These are phyloP conservation scores for Colletotrichum filicis DNA, from an alignment of 2,329 filamentous ascomycete species.

Conservation along the genomic window DNA sequence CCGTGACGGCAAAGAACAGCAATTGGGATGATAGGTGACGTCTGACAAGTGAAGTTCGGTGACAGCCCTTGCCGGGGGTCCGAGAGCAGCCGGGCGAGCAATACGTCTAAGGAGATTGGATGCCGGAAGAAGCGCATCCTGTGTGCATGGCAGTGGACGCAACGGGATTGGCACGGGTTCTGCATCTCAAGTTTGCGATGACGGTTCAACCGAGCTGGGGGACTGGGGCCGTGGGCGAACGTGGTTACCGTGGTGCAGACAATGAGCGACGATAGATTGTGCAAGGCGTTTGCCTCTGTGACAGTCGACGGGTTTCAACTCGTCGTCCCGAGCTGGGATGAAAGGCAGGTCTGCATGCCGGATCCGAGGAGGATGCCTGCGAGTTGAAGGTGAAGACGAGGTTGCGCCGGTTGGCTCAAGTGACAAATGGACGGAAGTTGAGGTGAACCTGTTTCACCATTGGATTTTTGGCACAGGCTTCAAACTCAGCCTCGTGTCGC, in stretches of 20 bases:
- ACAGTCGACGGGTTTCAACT: constrained; percentile 30
- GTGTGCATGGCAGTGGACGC: background rate
- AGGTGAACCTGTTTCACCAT: constrained; percentile 36
- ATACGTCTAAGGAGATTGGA: constrained; percentile 3
- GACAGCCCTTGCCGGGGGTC: constrained; percentile 15
- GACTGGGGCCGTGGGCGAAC: too few relatives aligned
- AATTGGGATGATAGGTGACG: constrained; percentile 25
- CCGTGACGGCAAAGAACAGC: background rate
- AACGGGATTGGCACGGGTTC: constrained; percentile 30
- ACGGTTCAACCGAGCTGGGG: background rate
- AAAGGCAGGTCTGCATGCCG: constrained; percentile 16
- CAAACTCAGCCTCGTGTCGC: constrained; percentile 35
- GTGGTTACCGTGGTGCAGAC: background rate
- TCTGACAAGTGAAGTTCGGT: constrained; percentile 11
- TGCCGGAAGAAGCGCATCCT: too few relatives aligned
- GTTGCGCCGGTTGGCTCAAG: background rate
- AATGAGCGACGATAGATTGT: background rate
- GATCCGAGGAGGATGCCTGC: constrained; percentile 20
- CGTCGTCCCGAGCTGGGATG: constrained; percentile 28
- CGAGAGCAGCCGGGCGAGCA: constrained; percentile 3
- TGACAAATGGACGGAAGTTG: constrained; percentile 28
- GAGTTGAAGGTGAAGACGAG: background rate
- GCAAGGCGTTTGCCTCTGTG: constrained; percentile 9
- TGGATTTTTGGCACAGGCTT: constrained; percentile 32
- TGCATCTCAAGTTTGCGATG: constrained; percentile 15